Evolutionary conservation across 768 basidiomycete species (phyloP).

Genomic region (Chalciporus sphaerocephalus): DNA sequence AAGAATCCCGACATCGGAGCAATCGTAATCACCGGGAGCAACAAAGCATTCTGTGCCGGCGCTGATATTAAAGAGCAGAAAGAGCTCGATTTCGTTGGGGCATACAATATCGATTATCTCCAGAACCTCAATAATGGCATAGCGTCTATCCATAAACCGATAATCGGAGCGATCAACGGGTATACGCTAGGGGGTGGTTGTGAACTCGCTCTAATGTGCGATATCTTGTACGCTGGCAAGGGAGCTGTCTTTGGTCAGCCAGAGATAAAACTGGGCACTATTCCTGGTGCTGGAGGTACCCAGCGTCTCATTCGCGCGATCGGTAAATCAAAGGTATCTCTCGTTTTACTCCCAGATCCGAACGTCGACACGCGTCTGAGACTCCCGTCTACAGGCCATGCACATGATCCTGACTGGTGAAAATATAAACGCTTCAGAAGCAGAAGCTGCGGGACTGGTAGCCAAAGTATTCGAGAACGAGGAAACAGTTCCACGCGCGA

Average conservation of each 20-base stretch:
- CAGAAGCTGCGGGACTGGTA: slow-evolving; percentile 45
- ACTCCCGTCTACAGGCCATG: slow-evolving; percentile 38
- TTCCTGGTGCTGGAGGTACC: slow-evolving; percentile 91
- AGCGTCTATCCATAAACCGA: slow-evolving; percentile 69
- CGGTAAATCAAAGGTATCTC: slow-evolving; percentile 64
- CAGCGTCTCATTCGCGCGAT: slow-evolving; percentile 82
- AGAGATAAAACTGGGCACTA: slow-evolving; percentile 91
- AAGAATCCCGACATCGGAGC: slow-evolving; percentile 68
- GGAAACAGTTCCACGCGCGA: slow-evolving; percentile 41
- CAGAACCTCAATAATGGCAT: slow-evolving; percentile 41
- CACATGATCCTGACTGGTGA: slow-evolving; percentile 52
- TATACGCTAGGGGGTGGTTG: slow-evolving; percentile 95
- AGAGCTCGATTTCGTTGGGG: slow-evolving; percentile 58
- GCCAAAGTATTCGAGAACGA: slow-evolving; percentile 38
- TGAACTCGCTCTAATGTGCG: slow-evolving; percentile 93
- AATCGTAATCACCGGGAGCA: slow-evolving; percentile 87
- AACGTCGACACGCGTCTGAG: not conserved
- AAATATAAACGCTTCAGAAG: slow-evolving; percentile 43
- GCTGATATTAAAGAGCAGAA: slow-evolving; percentile 99
- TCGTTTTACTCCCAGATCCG: not conserved
- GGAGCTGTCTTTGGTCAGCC: slow-evolving; percentile 92
- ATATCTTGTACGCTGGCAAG: slow-evolving; percentile 86
- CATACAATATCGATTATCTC: slow-evolving; percentile 45
- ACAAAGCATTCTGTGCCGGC: slow-evolving; percentile 81
- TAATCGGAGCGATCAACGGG: slow-evolving; percentile 91